These are phyloP conservation scores for Neonectria coccinea DNA, from an alignment of 2,329 filamentous ascomycete species.

Conservation along the genomic window DNA sequence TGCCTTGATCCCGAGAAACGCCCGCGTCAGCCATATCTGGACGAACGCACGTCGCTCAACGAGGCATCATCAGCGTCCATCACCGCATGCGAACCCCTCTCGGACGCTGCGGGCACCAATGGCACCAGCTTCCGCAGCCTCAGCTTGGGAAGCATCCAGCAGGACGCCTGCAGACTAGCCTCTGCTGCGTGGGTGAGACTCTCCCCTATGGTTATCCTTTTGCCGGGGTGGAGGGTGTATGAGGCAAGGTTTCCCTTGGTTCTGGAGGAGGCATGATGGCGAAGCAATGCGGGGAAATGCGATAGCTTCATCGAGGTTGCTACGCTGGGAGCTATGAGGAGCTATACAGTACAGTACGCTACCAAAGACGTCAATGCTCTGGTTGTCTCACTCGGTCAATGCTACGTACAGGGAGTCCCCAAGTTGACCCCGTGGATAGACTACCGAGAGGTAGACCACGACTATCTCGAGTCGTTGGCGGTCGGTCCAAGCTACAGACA, in stretches of 20 bases:
- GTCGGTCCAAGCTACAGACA: not conserved
- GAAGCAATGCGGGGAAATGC: constrained; percentile 9
- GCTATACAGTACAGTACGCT: not conserved
- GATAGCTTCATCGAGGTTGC: constrained; percentile 1
- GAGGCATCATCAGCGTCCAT: constrained; percentile 32
- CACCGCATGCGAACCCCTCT: constrained; percentile 36
- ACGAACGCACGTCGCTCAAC: constrained; percentile 30
- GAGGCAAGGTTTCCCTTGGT: constrained; percentile 6
- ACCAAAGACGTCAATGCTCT: not conserved
- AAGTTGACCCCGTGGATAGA: not conserved
- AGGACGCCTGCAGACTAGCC: constrained; percentile 36
- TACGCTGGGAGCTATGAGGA: not conserved
- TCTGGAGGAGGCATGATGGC: constrained; percentile 1
- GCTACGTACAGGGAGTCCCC: not conserved
- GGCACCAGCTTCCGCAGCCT: constrained; percentile 24
- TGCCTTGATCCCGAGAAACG: constrained; percentile 39
- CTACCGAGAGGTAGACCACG: not conserved
- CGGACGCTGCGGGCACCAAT: constrained; percentile 44
- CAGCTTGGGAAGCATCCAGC: constrained; percentile 28
- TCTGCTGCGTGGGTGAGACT: constrained; percentile 17
- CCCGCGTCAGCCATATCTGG: constrained; percentile 26
- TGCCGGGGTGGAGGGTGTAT: constrained; percentile 8
- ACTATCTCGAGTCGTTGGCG: not conserved
- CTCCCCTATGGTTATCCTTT: not conserved
- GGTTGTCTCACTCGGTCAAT: not conserved